phyloP scores from a whole-genome alignment of 768 basidiomycete species.

The Lyophyllum decastes region DNA sequence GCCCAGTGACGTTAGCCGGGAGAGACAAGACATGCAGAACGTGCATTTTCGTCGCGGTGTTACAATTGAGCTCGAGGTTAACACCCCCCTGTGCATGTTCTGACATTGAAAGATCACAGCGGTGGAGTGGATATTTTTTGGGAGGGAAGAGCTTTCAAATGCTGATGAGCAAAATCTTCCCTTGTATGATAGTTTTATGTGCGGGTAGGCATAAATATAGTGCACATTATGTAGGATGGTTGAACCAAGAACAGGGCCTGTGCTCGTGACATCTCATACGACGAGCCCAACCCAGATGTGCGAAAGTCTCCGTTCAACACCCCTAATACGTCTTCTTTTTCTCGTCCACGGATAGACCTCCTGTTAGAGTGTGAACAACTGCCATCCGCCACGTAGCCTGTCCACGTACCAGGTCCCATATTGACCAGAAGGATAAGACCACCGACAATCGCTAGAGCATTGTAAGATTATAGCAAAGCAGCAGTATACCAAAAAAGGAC shows the following conservation, averaged over 20 bases:
- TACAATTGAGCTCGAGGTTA: too few species aligned
- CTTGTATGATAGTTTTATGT: conserved; percentile 18
- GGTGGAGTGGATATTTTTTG: too few species aligned
- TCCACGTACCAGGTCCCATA: conserved; percentile 85
- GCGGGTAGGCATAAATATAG: conserved; percentile 20
- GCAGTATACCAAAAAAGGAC: conserved; percentile 20
- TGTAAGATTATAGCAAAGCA: conserved; percentile 4
- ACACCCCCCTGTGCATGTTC: too few species aligned
- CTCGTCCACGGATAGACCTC: conserved; percentile 96
- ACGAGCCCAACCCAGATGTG: not conserved
- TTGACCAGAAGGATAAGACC: conserved; percentile 97
- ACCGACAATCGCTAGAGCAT: conserved; percentile 78
- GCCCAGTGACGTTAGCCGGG: too few species aligned
- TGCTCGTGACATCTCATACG: conserved; percentile 8
- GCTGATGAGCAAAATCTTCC: conserved; percentile 2
- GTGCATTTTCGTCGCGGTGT: too few species aligned
- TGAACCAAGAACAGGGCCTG: conserved; percentile 4
- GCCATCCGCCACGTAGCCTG: not conserved
- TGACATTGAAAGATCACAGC: too few species aligned
- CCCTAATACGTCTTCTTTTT: conserved; percentile 93
- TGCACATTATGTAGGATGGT: conserved; percentile 16
- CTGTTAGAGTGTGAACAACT: conserved; percentile 33
- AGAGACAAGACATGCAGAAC: too few species aligned
- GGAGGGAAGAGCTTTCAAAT: too few species aligned
- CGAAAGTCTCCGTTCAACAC: not conserved